Conservation (phyloP, 1,284 basidiomycete genomes). For the Anthracocystis walkeri region DNA sequence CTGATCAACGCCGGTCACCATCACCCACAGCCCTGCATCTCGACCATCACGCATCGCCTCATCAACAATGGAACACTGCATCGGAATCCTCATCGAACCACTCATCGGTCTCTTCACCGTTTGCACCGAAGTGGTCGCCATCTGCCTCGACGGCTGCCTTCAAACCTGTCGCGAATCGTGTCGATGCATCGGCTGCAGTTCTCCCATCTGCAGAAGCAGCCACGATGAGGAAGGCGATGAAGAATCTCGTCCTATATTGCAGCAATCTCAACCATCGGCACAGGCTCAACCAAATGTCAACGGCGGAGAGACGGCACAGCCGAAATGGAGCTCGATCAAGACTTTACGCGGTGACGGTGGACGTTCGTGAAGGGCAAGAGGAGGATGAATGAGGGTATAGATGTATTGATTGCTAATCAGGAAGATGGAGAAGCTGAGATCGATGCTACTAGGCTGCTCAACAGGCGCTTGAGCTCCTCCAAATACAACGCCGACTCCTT, state of each 20-base stretch:
- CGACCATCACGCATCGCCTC: background rate
- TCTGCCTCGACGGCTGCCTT: slow-evolving; percentile 41
- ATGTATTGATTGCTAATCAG: background rate
- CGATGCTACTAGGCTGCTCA: slow-evolving; percentile 2
- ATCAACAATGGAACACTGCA: slow-evolving; percentile 28
- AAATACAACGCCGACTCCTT: slow-evolving; percentile 30
- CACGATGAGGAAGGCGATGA: slow-evolving; percentile 14
- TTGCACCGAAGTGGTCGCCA: slow-evolving; percentile 39
- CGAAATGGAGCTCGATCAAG: slow-evolving; percentile 30
- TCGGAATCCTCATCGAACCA: slow-evolving; percentile 29
- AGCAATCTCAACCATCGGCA: slow-evolving; percentile 14
- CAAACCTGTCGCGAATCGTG: slow-evolving; percentile 44
- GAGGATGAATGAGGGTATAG: slow-evolving; percentile 2
- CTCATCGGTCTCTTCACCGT: slow-evolving; percentile 26
- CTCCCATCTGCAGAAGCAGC: slow-evolving; percentile 11
- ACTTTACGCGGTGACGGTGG: slow-evolving; percentile 21
- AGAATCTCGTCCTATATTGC: slow-evolving; percentile 29
- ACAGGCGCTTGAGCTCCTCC: slow-evolving; percentile 29
- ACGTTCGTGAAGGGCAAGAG: slow-evolving; percentile 3
- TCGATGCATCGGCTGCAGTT: slow-evolving; percentile 29
- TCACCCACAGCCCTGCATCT: background rate
- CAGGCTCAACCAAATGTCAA: slow-evolving; percentile 16
- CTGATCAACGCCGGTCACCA: background rate
- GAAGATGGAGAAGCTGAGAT: background rate
- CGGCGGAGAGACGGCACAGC: background rate